phyloP scores from a whole-genome alignment of 495 filamentous ascomycete genomes.

The Penicillium arizonense region DNA sequence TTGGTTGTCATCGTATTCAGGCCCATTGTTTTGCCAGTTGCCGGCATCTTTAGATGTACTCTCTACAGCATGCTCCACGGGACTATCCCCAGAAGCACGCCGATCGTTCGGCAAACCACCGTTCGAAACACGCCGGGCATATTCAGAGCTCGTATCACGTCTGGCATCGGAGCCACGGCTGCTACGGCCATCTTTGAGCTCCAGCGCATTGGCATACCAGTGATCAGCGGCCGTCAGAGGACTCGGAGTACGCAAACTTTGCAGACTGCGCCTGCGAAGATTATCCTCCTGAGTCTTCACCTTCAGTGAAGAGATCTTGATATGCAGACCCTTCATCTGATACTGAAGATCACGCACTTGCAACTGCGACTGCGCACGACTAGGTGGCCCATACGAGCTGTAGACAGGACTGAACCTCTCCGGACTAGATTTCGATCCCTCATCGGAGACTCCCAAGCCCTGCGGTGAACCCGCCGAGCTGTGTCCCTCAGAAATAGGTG shows the following conservation, averaged over 20 bases:
- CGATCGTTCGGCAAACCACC: neutral
- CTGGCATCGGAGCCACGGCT: constrained; percentile 22
- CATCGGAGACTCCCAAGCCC: constrained; percentile 32
- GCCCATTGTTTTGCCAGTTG: constrained; percentile 5
- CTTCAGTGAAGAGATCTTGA: constrained; percentile 82
- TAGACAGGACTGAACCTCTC: constrained; percentile 39
- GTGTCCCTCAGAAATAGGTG: constrained; percentile 12
- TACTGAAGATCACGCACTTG: constrained; percentile 83
- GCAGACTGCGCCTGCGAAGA: constrained; percentile 77
- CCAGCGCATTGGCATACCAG: constrained; percentile 63
- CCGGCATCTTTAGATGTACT: constrained; percentile 10
- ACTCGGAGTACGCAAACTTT: constrained; percentile 79
- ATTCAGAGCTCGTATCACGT: constrained; percentile 20
- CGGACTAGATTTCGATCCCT: constrained; percentile 24
- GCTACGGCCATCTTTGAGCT: constrained; percentile 29
- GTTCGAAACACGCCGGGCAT: constrained; percentile 8
- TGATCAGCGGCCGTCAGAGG: constrained; percentile 78
- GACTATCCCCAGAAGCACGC: constrained; percentile 4
- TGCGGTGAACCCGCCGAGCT: constrained; percentile 24
- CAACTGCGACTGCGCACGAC: constrained; percentile 50
- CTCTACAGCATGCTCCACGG: constrained; percentile 2
- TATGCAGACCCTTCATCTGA: constrained; percentile 92
- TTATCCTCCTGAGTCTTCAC: constrained; percentile 81
- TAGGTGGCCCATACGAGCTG: constrained; percentile 35
- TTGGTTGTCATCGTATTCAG: constrained; percentile 30